Conservation (phyloP, 768 basidiomycete species). For the Cyclocybe cylindracea region DNA sequence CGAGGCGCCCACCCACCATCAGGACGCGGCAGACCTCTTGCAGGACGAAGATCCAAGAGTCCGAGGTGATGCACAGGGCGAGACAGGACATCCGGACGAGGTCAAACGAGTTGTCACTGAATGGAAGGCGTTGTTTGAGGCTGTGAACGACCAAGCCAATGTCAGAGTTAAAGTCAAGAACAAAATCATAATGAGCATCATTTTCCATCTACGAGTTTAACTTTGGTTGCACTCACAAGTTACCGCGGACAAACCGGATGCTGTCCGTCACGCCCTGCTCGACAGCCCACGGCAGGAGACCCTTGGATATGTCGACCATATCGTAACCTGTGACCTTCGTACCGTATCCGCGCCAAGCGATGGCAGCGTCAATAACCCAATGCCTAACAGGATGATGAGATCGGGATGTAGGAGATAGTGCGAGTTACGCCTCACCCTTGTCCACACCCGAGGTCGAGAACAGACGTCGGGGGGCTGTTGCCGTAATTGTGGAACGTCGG, state of each 20-base stretch:
- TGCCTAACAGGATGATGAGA: slow-evolving; percentile 13
- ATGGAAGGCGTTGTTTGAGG: slow-evolving; percentile 60
- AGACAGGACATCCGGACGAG: slow-evolving; percentile 74
- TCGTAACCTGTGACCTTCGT: slow-evolving; percentile 65
- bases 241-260: slow-evolving; percentile 56
- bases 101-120: slow-evolving; percentile 61
- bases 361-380: slow-evolving; percentile 68
- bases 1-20: slow-evolving; percentile 59
- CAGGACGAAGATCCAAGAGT: slow-evolving; percentile 61
- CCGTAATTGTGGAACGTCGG: slow-evolving; percentile 61
- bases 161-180: too few species aligned
- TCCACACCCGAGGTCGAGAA: slow-evolving; percentile 78
- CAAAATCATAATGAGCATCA: too few species aligned
- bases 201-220: neutral
- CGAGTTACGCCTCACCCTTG: slow-evolving; percentile 40
- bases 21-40: slow-evolving; percentile 66
- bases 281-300: slow-evolving; percentile 34
- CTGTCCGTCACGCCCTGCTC: slow-evolving; percentile 35
- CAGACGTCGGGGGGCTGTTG: slow-evolving; percentile 46
- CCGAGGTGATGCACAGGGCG: slow-evolving; percentile 56
- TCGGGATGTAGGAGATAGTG: neutral
- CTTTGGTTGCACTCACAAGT: too few species aligned
- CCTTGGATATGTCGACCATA: slow-evolving; percentile 44
- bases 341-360: slow-evolving; percentile 53
- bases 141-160: slow-evolving; percentile 30